Conservation (phyloP, 495 filamentous ascomycete genomes). For the Articulospora tetracladia region DNA sequence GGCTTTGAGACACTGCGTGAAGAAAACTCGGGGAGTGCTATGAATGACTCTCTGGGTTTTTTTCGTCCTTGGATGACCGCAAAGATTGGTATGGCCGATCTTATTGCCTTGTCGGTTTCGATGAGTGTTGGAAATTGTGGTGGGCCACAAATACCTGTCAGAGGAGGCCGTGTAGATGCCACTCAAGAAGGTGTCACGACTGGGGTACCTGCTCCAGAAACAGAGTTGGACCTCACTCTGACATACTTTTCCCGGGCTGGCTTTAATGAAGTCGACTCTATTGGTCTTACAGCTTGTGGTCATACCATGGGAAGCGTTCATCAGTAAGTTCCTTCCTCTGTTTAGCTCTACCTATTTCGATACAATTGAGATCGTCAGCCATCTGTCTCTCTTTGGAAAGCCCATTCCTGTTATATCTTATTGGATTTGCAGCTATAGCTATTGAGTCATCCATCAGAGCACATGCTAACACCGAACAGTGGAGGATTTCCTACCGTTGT, state of each 20-base stretch:
- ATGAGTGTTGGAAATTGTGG: constrained; percentile 18
- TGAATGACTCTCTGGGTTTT: constrained; percentile 17
- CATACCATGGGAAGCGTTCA: constrained; percentile 18
- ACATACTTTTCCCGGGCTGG: constrained; percentile 23
- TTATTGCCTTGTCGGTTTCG: constrained; percentile 14
- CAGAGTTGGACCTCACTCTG: constrained; percentile 18
- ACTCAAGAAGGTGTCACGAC: constrained; percentile 31
- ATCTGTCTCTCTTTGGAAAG: too few relatives aligned
- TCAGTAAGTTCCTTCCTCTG: background rate
- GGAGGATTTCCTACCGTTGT: constrained; percentile 16
- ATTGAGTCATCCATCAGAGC: too few relatives aligned
- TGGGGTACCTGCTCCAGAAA: constrained; percentile 38
- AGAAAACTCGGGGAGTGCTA: constrained; percentile 30
- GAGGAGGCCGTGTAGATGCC: constrained; percentile 38
- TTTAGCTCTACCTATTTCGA: background rate
- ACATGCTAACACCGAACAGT: too few relatives aligned
- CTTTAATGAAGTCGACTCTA: constrained; percentile 21
- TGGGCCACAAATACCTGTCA: constrained; percentile 28
- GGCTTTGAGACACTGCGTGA: constrained; percentile 28
- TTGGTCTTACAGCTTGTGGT: constrained; percentile 16
- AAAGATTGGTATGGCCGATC: constrained; percentile 14
- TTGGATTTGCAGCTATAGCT: too few relatives aligned
- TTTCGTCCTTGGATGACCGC: constrained; percentile 14
- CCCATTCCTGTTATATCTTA: too few relatives aligned
- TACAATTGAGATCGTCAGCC: too few relatives aligned